phyloP scores from a whole-genome alignment of 139 green algal species.

The Tetradesmus lagerheimii region DNA sequence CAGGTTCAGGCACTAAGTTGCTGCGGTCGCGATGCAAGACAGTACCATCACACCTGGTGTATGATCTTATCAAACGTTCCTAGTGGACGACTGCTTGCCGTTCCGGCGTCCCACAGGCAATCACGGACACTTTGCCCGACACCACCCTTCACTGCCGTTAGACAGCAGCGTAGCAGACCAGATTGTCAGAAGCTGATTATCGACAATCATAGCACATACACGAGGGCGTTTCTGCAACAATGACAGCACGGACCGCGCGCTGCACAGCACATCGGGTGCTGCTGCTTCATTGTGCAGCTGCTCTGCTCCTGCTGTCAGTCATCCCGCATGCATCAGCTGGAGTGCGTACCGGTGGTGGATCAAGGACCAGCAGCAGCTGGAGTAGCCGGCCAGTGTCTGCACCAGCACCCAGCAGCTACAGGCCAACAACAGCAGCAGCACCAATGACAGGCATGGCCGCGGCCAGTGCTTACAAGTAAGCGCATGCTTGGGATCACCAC shows the following conservation, averaged over 20 bases:
- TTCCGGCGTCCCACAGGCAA: no score
- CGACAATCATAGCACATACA: no score
- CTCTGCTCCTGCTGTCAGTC: not conserved
- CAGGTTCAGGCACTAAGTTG: no score
- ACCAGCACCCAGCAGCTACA: not conserved
- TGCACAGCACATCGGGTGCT: not conserved
- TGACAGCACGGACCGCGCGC: not conserved
- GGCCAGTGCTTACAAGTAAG: no score
- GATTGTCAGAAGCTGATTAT: not conserved
- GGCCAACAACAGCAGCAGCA: not conserved
- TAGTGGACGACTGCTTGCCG: no score
- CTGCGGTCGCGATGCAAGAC: no score
- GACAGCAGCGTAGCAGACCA: not conserved
- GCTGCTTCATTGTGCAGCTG: not conserved
- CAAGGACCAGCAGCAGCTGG: not conserved
- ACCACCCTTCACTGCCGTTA: no score
- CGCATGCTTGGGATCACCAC: no score
- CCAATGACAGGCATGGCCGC: not conserved
- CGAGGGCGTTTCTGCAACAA: not conserved
- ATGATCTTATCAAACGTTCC: no score
- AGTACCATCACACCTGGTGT: no score
- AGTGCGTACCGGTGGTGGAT: not conserved
- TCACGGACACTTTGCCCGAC: no score
- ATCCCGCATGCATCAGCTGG: not conserved
- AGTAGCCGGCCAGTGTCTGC: not conserved